Evolutionary conservation across 2,329 filamentous ascomycete genomes (phyloP).

Genomic region (Neophaeococcomyces mojaviensis): DNA sequence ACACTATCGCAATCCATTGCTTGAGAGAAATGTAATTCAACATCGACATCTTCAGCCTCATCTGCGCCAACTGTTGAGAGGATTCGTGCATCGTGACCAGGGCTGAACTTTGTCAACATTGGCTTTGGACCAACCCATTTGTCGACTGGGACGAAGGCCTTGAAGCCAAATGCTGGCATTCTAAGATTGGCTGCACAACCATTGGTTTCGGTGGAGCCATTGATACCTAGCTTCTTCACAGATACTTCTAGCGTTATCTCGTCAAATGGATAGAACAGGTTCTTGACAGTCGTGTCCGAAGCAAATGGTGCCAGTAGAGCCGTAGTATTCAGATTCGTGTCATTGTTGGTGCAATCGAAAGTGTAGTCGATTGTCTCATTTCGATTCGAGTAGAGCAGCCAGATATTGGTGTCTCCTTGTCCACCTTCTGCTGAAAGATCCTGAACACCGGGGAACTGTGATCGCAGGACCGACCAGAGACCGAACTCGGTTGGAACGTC

Average conservation of each 20-base stretch:
- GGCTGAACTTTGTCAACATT: conserved; percentile 52
- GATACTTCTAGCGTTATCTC: conserved; percentile 45
- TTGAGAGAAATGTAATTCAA: conserved; percentile 53
- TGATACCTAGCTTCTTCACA: conserved; percentile 39
- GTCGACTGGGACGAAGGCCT: conserved; percentile 50
- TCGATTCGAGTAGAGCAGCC: conserved; percentile 40
- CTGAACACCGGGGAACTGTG: conserved; percentile 45
- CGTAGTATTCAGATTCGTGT: conserved; percentile 21
- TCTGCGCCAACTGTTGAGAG: conserved; percentile 39
- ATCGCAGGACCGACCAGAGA: conserved; percentile 54
- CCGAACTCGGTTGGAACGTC: conserved; percentile 49
- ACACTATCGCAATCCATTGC: conserved; percentile 55
- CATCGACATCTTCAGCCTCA: conserved; percentile 38
- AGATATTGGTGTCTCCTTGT: conserved; percentile 39
- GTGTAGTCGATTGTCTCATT: conserved; percentile 45
- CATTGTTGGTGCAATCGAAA: conserved; percentile 49
- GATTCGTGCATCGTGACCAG: conserved; percentile 54
- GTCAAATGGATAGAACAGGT: conserved; percentile 56
- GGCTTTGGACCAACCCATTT: conserved; percentile 47
- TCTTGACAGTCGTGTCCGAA: conserved; percentile 49
- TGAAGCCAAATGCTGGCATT: conserved; percentile 51
- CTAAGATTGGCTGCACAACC: conserved; percentile 50
- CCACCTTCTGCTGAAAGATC: conserved; percentile 34
- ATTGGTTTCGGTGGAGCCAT: conserved; percentile 40
- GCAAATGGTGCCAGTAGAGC: conserved; percentile 53